Evolutionary conservation across 192 early-diverging fungal species (phyloP), one percentile per base, ranked within the genome.

Genomic region (Lunasporangiospora selenospora): DNA sequence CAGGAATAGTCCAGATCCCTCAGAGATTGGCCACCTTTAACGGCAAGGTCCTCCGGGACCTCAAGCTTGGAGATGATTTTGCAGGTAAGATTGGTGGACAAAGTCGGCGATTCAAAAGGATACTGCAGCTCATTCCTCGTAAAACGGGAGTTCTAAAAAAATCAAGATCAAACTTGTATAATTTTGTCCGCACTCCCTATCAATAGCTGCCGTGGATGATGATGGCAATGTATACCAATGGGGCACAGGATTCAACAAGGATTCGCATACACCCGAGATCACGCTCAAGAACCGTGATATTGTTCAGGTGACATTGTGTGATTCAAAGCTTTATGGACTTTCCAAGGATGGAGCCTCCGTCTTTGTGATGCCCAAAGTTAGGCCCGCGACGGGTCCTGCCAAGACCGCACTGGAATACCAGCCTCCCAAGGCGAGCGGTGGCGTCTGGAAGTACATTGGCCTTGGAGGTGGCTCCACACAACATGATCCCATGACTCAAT

Each of bases 191-290:
- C n/a, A n/a, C n/a, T n/a, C n/a, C n/a, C n/a, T n/a, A n/a, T n/a
- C n/a, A n/a, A 30, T 53, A 77, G 76, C 66, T 42, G 73, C 78
- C 11, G 78, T 76, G 27, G 71, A 75, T 21, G 59, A 75, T 2
- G 42, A 75, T 31, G 78, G 78, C 39, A 65, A 71, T 38, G 58
- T 80, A 3, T 80, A 65, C 27, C 78, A 80, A 30, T 80, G 78
- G 78, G 78, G 78, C 4, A 26, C 53, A 30, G 65, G 73, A 53
- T 76, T 53, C 30, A 67, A 46, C 41, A 54, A 54, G 9, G 21
- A 24, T 5, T 40, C 65, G 16, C 71, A 75, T 36, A 32, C 43
- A 36, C 77, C 77, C 5, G 62, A 75, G 6, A 29, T 63, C 3
- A 79, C 77, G 2, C 39, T 80, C 4, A 40, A 16, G 45, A 63